phyloP scores from a whole-genome alignment of 2,329 filamentous ascomycete species.

The Colletotrichum abscissum region DNA sequence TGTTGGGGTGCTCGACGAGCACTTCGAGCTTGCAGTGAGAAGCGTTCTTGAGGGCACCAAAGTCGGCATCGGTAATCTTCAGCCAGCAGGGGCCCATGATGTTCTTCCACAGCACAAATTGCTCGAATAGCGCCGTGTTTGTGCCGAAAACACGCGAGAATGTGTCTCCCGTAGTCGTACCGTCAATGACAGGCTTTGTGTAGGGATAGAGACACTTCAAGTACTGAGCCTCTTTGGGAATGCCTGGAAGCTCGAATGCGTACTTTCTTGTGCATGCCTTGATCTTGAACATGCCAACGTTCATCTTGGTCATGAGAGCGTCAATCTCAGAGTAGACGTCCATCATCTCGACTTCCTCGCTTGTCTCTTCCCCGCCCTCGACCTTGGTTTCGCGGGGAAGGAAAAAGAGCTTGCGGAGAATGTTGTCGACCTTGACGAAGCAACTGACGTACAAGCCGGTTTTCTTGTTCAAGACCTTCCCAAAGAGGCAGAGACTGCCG shows the following conservation, averaged over 20 bases:
- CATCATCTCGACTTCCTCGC: constrained; percentile 84
- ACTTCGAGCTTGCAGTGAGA: constrained; percentile 98
- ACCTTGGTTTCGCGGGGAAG: constrained; percentile 77
- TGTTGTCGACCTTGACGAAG: constrained; percentile 96
- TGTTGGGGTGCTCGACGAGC: constrained; percentile 80
- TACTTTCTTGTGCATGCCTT: constrained; percentile 92
- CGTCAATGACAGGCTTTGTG: constrained; percentile 79
- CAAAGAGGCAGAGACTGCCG: constrained; percentile 92
- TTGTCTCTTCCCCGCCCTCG: constrained; percentile 72
- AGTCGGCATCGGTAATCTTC: constrained; percentile 87
- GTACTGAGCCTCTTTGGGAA: constrained; percentile 91
- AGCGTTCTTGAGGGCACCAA: constrained; percentile 85
- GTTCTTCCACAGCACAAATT: constrained; percentile 98
- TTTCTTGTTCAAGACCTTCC: constrained; percentile 93
- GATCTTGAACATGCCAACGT: constrained; percentile 91
- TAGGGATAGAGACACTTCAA: constrained; percentile 98
- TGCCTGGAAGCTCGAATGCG: constrained; percentile 88
- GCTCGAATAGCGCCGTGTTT: constrained; percentile 94
- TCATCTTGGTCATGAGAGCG: constrained; percentile 85
- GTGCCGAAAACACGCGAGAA: constrained; percentile 95
- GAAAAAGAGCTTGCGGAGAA: constrained; percentile 92
- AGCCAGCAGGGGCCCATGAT: constrained; percentile 99
- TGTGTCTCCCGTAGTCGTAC: constrained; percentile 81
- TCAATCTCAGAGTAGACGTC: constrained; percentile 94
- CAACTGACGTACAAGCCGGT: constrained; percentile 85